These are phyloP conservation scores for Aspergillus felis DNA, from an alignment of 2,329 filamentous ascomycete species.

Conservation along the genomic window DNA sequence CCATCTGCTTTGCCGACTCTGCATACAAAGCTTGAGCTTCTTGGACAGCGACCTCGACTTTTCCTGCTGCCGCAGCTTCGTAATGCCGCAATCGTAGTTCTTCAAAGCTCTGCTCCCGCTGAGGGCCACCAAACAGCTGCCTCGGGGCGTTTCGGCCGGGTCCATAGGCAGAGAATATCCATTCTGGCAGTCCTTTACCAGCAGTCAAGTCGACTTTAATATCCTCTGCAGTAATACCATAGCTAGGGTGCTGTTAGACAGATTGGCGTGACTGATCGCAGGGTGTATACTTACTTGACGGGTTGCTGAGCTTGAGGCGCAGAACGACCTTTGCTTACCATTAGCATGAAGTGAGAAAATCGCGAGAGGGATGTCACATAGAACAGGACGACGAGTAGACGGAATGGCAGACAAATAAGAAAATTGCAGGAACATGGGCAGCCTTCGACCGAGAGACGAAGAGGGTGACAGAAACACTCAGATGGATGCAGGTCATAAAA, in stretches of 20 bases:
- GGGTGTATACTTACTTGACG: conserved; percentile 19
- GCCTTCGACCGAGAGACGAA: neutral
- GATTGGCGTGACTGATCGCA: conserved; percentile 3
- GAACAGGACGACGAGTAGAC: neutral
- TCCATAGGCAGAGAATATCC: conserved; percentile 83
- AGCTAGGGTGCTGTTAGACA: conserved; percentile 33
- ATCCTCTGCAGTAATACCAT: conserved; percentile 53
- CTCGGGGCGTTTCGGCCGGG: conserved; percentile 72
- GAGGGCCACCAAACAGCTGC: conserved; percentile 76
- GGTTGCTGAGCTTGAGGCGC: conserved; percentile 15
- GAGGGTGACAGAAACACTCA: neutral
- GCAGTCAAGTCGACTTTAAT: conserved; percentile 63
- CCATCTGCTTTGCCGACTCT: conserved; percentile 67
- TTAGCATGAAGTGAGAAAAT: neutral
- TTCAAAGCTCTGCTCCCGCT: conserved; percentile 81
- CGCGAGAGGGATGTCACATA: neutral
- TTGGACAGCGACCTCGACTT: conserved; percentile 51
- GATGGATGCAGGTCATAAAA: neutral
- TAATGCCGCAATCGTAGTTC: conserved; percentile 76
- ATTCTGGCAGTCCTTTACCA: conserved; percentile 66
- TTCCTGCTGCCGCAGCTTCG: conserved; percentile 59
- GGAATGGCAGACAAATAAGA: neutral
- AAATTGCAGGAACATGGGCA: neutral
- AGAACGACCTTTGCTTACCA: conserved; percentile 16
- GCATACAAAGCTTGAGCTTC: conserved; percentile 55